Conservation (phyloP, 495 filamentous ascomycete genomes). For the Trichoderma virens region DNA sequence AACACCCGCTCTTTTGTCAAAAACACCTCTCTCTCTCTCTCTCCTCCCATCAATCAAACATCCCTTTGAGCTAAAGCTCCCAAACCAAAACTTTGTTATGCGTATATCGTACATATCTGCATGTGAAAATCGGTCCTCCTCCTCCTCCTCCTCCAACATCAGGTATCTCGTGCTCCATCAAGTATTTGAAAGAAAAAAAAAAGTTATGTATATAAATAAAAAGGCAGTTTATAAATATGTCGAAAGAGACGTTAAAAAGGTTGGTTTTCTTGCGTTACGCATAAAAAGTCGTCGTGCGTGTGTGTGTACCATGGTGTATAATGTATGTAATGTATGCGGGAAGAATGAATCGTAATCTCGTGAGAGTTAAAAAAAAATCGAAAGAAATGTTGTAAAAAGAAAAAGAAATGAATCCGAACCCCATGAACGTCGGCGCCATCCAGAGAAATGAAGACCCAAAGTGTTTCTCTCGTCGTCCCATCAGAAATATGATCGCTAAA, state of each 20-base stretch:
- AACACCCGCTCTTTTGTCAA: background rate
- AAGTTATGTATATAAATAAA: background rate
- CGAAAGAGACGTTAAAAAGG: conserved; percentile 9
- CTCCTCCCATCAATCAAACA: background rate
- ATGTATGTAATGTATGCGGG: background rate
- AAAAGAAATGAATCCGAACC: too few species aligned
- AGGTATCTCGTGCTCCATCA: background rate
- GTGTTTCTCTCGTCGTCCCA: background rate
- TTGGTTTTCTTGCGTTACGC: background rate
- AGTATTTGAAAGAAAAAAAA: background rate
- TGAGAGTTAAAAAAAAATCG: conserved; percentile 2
- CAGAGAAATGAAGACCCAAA: conserved; percentile 1
- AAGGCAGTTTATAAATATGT: background rate
- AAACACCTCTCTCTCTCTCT: background rate
- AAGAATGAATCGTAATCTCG: conserved; percentile 1
- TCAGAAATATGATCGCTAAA: conserved; percentile 11
- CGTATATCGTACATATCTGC: too few species aligned
- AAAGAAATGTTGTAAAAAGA: background rate
- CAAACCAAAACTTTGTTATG: too few species aligned
- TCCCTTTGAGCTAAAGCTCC: background rate
- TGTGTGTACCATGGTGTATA: background rate
- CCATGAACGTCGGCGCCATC: conserved; percentile 10
- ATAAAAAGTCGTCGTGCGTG: conserved; percentile 10
- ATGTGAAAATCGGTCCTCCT: too few species aligned
- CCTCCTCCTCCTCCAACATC: too few species aligned